Evolutionary conservation across 805 yeast species (phyloP).

Genomic region (Saccharomyces eubayanus): DNA sequence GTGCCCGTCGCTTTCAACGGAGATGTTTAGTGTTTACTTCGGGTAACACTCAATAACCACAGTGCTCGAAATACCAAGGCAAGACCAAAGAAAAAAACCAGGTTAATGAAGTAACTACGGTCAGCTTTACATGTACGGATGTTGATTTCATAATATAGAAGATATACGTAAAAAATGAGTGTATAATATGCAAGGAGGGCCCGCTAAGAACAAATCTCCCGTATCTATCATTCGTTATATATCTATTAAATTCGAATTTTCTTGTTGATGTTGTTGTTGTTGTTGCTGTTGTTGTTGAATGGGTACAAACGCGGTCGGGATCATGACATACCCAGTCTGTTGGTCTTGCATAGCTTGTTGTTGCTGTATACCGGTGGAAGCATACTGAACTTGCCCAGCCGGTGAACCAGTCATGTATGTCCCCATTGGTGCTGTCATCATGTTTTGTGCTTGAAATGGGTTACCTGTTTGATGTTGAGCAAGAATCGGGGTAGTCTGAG

Average conservation of each 20-base stretch:
- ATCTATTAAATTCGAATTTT: constrained; percentile 25
- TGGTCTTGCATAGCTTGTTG: constrained; percentile 6
- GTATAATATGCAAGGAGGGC: not conserved
- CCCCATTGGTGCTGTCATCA: not conserved
- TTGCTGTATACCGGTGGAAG: constrained; percentile 2
- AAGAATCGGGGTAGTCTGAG: constrained; percentile 8
- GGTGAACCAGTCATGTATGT: not conserved
- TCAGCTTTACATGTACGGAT: not conserved
- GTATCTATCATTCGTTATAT: constrained; percentile 10
- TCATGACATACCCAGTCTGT: not conserved
- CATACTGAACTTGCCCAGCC: constrained; percentile 2
- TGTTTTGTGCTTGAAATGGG: constrained; percentile 4
- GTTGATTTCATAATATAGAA: not conserved
- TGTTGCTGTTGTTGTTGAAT: constrained; percentile 5
- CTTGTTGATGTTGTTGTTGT: constrained; percentile 11
- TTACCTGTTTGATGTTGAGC: constrained; percentile 10
- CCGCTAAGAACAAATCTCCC: not conserved
- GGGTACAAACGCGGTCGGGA: not conserved
- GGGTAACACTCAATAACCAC: not conserved
- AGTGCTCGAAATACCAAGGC: not conserved
- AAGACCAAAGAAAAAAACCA: not conserved
- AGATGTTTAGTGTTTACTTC: too few species aligned
- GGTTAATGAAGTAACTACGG: not conserved
- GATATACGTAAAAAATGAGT: not conserved
- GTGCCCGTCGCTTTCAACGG: not conserved